These are phyloP conservation scores for Pseudevernia furfuracea DNA, from an alignment of 495 filamentous ascomycete species.

Conservation along the genomic window DNA sequence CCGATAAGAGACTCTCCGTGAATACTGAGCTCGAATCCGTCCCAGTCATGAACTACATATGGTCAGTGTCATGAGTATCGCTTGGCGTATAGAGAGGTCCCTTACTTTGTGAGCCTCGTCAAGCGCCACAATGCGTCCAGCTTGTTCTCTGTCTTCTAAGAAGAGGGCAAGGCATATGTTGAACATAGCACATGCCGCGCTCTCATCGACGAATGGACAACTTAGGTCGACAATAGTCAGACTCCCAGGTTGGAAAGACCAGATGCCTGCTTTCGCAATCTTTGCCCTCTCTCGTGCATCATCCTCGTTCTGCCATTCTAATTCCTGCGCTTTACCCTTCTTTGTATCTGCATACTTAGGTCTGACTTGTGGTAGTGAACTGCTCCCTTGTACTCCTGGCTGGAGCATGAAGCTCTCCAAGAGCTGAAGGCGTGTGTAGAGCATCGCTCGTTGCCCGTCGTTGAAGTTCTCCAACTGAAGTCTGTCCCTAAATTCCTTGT, in stretches of 20 bases:
- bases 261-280: constrained; percentile 22
- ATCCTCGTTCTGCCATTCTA: background rate
- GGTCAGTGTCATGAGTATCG: background rate
- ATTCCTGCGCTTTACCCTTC: background rate
- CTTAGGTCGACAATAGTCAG: constrained; percentile 70
- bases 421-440: constrained; percentile 36
- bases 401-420: constrained; percentile 38
- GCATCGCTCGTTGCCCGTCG: constrained; percentile 29
- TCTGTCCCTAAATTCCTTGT: constrained; percentile 39
- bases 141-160: constrained; percentile 40
- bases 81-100: background rate
- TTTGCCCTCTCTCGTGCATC: constrained; percentile 14
- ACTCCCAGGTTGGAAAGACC: constrained; percentile 38
- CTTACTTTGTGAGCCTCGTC: constrained; percentile 54
- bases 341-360: background rate
- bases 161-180: constrained; percentile 58
- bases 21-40: constrained; percentile 41
- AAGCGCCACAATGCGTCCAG: constrained; percentile 47
- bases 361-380: background rate
- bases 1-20: constrained; percentile 55
- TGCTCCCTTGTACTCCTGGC: background rate
- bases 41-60: constrained; percentile 41
- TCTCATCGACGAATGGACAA: constrained; percentile 60
- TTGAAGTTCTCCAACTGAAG: constrained; percentile 26
- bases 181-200: constrained; percentile 61